A percentile compares a stretch with the other conserved stretches of the same genome.
Evolutionary conservation across 2,329 filamentous ascomycete genomes (phyloP).

Genomic region (Madurella mycetomatis): DNA sequence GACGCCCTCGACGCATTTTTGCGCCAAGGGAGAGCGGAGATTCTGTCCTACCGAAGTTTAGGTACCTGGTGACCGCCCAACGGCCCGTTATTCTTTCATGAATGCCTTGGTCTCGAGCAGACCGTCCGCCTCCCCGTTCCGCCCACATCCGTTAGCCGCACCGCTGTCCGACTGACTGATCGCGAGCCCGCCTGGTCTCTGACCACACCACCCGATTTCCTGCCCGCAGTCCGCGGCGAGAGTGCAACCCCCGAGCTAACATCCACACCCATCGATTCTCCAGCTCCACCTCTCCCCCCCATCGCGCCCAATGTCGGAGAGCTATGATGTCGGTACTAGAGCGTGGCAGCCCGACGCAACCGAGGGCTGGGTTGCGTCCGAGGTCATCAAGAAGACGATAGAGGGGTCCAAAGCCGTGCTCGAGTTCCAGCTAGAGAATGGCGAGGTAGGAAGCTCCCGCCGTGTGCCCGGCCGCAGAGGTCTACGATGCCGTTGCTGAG

Average conservation of each 20-base stretch:
- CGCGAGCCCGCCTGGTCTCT: constrained; percentile 8
- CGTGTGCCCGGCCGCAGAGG: background rate
- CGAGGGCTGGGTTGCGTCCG: constrained; percentile 96
- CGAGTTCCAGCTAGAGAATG: constrained; percentile 85
- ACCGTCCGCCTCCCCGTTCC: constrained; percentile 18
- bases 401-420: constrained; percentile 84
- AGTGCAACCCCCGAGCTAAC: constrained; percentile 10
- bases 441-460: constrained; percentile 61
- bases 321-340: constrained; percentile 92
- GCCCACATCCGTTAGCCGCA: constrained; percentile 2
- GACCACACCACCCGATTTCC: constrained; percentile 18
- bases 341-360: constrained; percentile 96
- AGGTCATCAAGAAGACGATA: constrained; percentile 80
- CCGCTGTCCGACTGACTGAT: constrained; percentile 13
- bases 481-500: constrained; percentile 8
- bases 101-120: constrained; percentile 23
- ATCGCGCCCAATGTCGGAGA: constrained; percentile 69
- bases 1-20: constrained; percentile 1
- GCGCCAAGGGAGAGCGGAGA: constrained; percentile 8
- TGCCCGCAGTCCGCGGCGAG: constrained; percentile 22
- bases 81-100: constrained; percentile 20
- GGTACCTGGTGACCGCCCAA: constrained; percentile 9
- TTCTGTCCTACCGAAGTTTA: constrained; percentile 14
- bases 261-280: constrained; percentile 18
- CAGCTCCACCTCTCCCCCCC: constrained; percentile 15